A percentile compares a stretch with the other conserved stretches of the same genome.
Evolutionary conservation across 129 eudicot species (phyloP).

Genomic region (Flaveria linearis): DNA sequence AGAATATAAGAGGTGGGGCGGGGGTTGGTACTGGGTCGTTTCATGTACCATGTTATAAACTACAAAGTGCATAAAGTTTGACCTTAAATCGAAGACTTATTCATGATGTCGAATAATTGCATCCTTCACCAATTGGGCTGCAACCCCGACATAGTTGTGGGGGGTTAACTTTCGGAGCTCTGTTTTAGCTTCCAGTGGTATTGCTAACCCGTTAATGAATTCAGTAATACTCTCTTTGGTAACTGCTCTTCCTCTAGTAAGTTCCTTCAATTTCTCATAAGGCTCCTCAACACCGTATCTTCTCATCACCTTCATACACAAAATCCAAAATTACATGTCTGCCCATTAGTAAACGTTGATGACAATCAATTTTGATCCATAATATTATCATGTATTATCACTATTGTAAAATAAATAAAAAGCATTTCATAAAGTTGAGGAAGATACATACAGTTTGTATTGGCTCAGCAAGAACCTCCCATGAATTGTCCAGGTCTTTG

Average conservation of each 20-base stretch:
- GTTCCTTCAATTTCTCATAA: slow-evolving; percentile 91
- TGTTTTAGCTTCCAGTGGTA: slow-evolving; percentile 70
- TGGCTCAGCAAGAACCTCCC: slow-evolving; percentile 99
- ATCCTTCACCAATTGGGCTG: slow-evolving; percentile 56
- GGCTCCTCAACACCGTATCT: slow-evolving; percentile 97
- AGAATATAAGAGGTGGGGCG: background rate
- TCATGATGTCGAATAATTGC: slow-evolving; percentile 36
- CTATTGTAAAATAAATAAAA: background rate
- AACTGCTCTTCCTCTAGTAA: slow-evolving; percentile 86
- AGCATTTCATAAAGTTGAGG: background rate
- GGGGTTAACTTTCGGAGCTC: slow-evolving; percentile 69
- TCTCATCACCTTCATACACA: slow-evolving; percentile 75
- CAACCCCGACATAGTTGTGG: slow-evolving; percentile 77
- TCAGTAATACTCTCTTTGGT: slow-evolving; percentile 65
- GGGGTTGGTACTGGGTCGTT: background rate
- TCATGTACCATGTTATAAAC: slow-evolving; percentile 11
- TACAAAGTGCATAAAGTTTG: slow-evolving; percentile 1
- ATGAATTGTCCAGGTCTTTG: slow-evolving; percentile 73
- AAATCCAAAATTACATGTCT: background rate
- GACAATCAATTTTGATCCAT: background rate
- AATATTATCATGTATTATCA: background rate
- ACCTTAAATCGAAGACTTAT: slow-evolving; percentile 2
- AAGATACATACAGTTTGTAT: slow-evolving; percentile 77
- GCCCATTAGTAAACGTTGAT: background rate
- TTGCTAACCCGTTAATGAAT: slow-evolving; percentile 62